Evolutionary conservation across 768 basidiomycete genomes (phyloP), one percentile per base, ranked within the genome.

Genomic region (Lactarius hatsudake): DNA sequence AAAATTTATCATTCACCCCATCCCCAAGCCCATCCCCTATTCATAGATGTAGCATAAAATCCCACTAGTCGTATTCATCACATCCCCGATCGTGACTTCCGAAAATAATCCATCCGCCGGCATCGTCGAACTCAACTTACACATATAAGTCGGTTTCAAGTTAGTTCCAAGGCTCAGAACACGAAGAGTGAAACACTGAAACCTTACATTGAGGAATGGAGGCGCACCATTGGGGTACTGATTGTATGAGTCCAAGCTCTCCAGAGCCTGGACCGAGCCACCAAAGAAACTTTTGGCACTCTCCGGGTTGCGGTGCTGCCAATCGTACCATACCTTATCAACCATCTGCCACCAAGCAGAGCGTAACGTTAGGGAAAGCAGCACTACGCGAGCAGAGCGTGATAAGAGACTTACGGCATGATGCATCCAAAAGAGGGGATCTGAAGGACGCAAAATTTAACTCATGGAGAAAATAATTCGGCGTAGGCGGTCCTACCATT

Each of bases 301-400:
- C n/a, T 48, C 53, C 1, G 69, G 38, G 63, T 76, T 48, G 9
- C 63, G 63, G 60, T 66, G 61, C 59, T 79, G 78, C 78, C 78
- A 79, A 60, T 78, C 75, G 62, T 58, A 77, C 78, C 78, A 79
- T 20, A 79, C 63, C 62, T 77, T 77, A 68, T 79, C 78, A 59
- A 79, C 70, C 77, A 77, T 78, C 75, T 75, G 65, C 43, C 28
- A 12, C 6, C 62, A 18, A 36, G 40, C 20, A n/a, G 1, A 18
- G 20, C 26, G 32, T 18, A 23, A 30, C 5, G 6, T 53, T 5
- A 53, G 5, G 23, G 51, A 15, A 26, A 9, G 3, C 20, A 34
- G 20, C 23, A 51, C 13, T 5, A 17, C 6, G 17, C 32, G 30
- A n/a, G 15, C 10, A 15, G 26, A 26, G 5, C n/a, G 38, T 30